Conservation (phyloP, 2,329 filamentous ascomycete species). For the Trichothecium sympodiale region DNA sequence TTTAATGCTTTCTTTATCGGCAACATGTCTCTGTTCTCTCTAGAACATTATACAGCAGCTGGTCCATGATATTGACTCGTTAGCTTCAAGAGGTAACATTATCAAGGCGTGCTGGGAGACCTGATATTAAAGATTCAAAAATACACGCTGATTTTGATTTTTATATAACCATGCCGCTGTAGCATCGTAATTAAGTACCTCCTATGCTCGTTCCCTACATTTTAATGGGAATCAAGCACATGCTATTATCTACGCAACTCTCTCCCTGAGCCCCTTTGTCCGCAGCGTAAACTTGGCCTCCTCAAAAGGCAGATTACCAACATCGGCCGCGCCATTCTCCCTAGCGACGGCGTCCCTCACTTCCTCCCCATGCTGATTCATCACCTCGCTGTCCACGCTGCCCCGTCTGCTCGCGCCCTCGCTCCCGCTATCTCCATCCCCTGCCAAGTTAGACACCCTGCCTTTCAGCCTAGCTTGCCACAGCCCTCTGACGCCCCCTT, state of each 20-base stretch:
- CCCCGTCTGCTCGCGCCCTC: constrained; percentile 28
- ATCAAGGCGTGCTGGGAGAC: no score
- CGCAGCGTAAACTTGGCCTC: constrained; percentile 39
- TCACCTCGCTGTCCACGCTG: constrained; percentile 30
- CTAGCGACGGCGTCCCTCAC: constrained; percentile 23
- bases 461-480: constrained; percentile 37
- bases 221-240: no score
- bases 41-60: no score
- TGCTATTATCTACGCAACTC: constrained; percentile 23
- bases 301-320: constrained; percentile 30
- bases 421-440: constrained; percentile 9
- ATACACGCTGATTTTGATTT: no score
- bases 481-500: constrained; percentile 48
- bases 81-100: no score
- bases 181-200: no score
- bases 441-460: constrained; percentile 14
- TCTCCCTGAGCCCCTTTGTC: constrained; percentile 46
- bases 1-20: no score
- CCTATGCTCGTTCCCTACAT: no score
- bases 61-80: no score
- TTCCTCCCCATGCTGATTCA: constrained; percentile 28
- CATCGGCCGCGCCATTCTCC: constrained; percentile 12
- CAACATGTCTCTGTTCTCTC: no score
- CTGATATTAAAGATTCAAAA: no score
- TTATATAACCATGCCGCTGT: no score